phyloP scores from a whole-genome alignment of 2,329 filamentous ascomycete species.

The Fusarium duplospermum region DNA sequence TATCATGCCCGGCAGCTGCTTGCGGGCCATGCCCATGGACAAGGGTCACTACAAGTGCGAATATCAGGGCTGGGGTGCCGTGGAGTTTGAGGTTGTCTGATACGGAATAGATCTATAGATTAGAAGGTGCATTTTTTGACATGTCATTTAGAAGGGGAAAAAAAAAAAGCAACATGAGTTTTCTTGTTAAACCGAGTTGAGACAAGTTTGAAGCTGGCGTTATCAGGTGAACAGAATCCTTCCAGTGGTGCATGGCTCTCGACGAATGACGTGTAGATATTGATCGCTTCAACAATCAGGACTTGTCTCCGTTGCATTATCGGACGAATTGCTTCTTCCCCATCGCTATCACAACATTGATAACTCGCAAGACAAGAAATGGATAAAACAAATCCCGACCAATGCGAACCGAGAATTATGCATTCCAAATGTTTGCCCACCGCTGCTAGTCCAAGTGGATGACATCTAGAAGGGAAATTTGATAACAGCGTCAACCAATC shows the following conservation, averaged over 20 bases:
- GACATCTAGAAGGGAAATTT: conserved; percentile 22
- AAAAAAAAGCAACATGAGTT: not conserved
- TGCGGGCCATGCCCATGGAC: conserved; percentile 41
- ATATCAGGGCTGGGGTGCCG: conserved; percentile 40
- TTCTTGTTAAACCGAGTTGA: not conserved
- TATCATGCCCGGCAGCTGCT: conserved; percentile 42
- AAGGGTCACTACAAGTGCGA: conserved; percentile 38
- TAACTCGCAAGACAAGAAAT: not conserved
- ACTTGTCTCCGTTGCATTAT: not conserved
- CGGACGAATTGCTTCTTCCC: not conserved
- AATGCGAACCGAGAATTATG: not conserved
- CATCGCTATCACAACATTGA: not conserved
- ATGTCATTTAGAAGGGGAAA: not conserved
- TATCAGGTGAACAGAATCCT: not conserved
- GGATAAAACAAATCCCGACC: not conserved
- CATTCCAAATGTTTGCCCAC: not conserved
- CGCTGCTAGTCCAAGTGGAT: not conserved
- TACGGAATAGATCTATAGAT: not conserved
- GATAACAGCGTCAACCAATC: conserved; percentile 10
- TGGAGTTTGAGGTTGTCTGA: conserved; percentile 41
- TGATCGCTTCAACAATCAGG: not conserved
- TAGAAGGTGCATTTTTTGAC: not conserved
- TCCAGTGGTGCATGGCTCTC: not conserved
- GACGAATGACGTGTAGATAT: not conserved
- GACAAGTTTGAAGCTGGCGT: not conserved